Conservation (phyloP, 192 early-diverging fungal species). For the Spinellus fusiger region DNA sequence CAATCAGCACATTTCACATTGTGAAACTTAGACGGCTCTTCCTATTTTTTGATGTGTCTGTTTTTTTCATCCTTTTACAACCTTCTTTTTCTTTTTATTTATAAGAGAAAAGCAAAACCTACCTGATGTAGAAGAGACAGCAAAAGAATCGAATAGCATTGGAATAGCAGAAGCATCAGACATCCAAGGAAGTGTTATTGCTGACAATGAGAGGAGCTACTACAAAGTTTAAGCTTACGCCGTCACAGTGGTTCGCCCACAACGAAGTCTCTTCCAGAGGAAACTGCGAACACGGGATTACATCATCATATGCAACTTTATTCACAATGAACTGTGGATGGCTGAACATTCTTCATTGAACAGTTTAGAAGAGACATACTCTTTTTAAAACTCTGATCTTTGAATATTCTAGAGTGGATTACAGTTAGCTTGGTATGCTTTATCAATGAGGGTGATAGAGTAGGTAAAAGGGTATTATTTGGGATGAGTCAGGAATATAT, state of each 20-base stretch:
- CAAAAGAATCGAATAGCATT: too few species aligned
- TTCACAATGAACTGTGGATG: not conserved
- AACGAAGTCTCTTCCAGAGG: constrained; percentile 28
- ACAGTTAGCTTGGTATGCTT: not conserved
- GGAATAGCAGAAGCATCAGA: constrained; percentile 18
- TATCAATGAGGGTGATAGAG: not conserved
- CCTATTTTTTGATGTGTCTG: constrained; percentile 12
- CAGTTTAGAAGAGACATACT: not conserved
- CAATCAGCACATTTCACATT: constrained; percentile 1
- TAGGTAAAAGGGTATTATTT: not conserved
- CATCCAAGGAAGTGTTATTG: constrained; percentile 38
- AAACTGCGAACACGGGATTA: constrained; percentile 37
- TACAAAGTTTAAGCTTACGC: not conserved
- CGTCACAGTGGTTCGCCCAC: constrained; percentile 2
- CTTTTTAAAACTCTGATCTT: too few species aligned
- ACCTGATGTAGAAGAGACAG: not conserved
- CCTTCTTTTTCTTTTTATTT: not conserved
- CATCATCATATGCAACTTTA: constrained; percentile 24
- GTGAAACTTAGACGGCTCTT: constrained; percentile 10
- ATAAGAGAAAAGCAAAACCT: not conserved
- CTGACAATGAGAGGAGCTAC: constrained; percentile 23
- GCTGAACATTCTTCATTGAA: not conserved
- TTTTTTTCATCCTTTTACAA: constrained; percentile 6
- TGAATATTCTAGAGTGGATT: too few species aligned
- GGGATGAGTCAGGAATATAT: constrained; percentile 28